Percentiles rank a stretch among this genome's conserved stretches.
These are phyloP conservation scores for Santalum album DNA, from an alignment of 164 flowering plant species.

Conservation along the genomic window DNA sequence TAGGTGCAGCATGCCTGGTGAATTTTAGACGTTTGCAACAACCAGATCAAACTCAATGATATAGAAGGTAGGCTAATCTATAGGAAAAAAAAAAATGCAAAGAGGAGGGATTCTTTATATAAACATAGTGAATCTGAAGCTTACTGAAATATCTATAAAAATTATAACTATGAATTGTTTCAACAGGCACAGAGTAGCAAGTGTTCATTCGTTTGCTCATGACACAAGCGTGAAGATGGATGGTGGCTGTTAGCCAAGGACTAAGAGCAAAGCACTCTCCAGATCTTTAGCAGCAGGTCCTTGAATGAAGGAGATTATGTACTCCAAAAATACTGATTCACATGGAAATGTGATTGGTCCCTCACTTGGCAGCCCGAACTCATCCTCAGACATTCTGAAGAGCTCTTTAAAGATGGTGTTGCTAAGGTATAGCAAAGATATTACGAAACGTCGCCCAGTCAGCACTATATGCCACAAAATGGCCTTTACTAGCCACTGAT, in stretches of 20 bases:
- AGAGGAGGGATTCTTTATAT: too few relatives aligned
- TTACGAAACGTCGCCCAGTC: neutral
- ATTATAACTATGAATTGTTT: too few relatives aligned
- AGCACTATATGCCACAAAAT: slow-evolving; percentile 3
- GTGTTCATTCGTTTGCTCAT: neutral
- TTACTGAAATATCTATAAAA: too few relatives aligned
- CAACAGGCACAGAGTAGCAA: too few relatives aligned
- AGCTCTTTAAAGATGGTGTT: slow-evolving; percentile 3
- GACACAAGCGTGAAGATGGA: neutral
- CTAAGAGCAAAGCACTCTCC: slow-evolving; percentile 6
- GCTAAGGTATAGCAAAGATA: neutral
- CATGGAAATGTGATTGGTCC: slow-evolving; percentile 5
- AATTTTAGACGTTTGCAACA: too few relatives aligned
- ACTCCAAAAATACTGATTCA: slow-evolving; percentile 3
- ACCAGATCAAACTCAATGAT: too few relatives aligned
- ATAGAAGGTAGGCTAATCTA: too few relatives aligned
- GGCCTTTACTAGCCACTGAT: slow-evolving; percentile 2
- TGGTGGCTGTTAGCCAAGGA: neutral
- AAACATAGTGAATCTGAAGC: too few relatives aligned
- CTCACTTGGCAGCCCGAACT: slow-evolving; percentile 4
- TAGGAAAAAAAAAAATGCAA: too few relatives aligned
- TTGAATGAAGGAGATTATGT: slow-evolving; percentile 3
- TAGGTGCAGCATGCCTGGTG: too few relatives aligned
- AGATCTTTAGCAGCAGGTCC: slow-evolving; percentile 3
- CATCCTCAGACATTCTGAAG: slow-evolving; percentile 8